A percentile compares a stretch with the other conserved stretches of the same genome.
Evolutionary conservation across 1,139 yeast species (phyloP).

Genomic region (Torulaspora pretoriensis): DNA sequence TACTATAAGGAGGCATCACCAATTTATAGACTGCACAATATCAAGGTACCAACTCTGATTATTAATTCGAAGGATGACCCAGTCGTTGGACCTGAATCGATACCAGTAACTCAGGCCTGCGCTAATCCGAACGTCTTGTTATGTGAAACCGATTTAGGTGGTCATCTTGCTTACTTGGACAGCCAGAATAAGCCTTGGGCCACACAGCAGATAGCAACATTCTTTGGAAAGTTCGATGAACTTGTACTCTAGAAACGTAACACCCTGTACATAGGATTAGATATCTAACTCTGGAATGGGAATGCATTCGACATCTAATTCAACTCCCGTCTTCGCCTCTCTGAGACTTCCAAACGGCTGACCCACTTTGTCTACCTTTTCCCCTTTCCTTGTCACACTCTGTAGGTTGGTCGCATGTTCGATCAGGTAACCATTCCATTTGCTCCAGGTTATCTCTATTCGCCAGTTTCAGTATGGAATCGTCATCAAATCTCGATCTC

Average conservation of each 20-base stretch:
- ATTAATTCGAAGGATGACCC: constrained; percentile 82
- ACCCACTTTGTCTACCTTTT: constrained; percentile 71
- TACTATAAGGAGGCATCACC: constrained; percentile 74
- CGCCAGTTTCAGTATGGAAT: constrained; percentile 35
- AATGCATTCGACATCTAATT: background rate
- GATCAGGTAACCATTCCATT: constrained; percentile 32
- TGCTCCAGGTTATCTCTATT: constrained; percentile 43
- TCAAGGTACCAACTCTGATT: constrained; percentile 64
- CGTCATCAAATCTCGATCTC: constrained; percentile 37
- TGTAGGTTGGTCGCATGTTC: constrained; percentile 10
- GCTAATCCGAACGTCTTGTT: constrained; percentile 67
- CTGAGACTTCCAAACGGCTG: constrained; percentile 62
- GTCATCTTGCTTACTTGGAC: constrained; percentile 71
- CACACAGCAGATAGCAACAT: constrained; percentile 58
- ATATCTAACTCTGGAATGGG: no score
- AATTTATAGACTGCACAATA: constrained; percentile 48
- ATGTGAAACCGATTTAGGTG: constrained; percentile 74
- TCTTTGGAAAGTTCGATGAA: constrained; percentile 50
- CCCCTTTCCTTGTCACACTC: constrained; percentile 11
- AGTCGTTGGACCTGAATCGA: constrained; percentile 58
- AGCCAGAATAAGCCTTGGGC: constrained; percentile 69
- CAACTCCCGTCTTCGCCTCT: constrained; percentile 71
- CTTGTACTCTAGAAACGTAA: constrained; percentile 28
- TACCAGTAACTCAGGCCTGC: constrained; percentile 58
- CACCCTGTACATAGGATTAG: background rate